These are phyloP conservation scores for Chrysoporthe austroafricana DNA, from an alignment of 2,329 filamentous ascomycete genomes.

Conservation along the genomic window DNA sequence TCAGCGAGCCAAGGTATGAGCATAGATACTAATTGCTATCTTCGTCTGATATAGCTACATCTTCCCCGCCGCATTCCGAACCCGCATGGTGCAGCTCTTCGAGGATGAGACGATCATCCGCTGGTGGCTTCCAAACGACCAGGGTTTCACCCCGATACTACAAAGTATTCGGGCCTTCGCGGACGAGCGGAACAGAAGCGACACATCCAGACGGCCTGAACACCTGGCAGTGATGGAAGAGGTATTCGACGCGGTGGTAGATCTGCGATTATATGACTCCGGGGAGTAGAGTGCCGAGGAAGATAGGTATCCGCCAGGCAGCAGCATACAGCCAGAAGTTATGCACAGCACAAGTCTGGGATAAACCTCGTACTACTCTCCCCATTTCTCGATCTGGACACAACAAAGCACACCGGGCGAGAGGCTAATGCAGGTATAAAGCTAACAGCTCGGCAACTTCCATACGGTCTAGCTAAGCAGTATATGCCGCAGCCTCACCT, in stretches of 20 bases:
- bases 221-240: slow-evolving; percentile 76
- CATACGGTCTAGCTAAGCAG: not conserved
- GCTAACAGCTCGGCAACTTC: not conserved
- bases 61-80: slow-evolving; percentile 74
- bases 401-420: not conserved
- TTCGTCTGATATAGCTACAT: slow-evolving; percentile 68
- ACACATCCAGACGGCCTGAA: slow-evolving; percentile 64
- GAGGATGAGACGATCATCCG: slow-evolving; percentile 69
- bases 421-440: not conserved
- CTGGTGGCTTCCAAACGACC: slow-evolving; percentile 90
- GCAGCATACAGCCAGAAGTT: slow-evolving; percentile 8
- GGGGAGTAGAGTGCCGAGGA: slow-evolving; percentile 33
- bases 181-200: slow-evolving; percentile 70
- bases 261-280: slow-evolving; percentile 3
- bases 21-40: not conserved
- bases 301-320: not conserved
- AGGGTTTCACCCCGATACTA: slow-evolving; percentile 74
- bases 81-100: slow-evolving; percentile 77
- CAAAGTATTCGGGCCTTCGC: slow-evolving; percentile 80
- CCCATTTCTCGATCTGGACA: not conserved
- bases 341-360: slow-evolving; percentile 8
- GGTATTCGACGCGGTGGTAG: slow-evolving; percentile 62
- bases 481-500: not conserved
- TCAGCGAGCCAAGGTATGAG: not conserved
- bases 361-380: not conserved